Percentiles rank a stretch among this genome's conserved stretches.
phyloP scores from a whole-genome alignment of 768 basidiomycete species.

The Suillus cothurnatus region DNA sequence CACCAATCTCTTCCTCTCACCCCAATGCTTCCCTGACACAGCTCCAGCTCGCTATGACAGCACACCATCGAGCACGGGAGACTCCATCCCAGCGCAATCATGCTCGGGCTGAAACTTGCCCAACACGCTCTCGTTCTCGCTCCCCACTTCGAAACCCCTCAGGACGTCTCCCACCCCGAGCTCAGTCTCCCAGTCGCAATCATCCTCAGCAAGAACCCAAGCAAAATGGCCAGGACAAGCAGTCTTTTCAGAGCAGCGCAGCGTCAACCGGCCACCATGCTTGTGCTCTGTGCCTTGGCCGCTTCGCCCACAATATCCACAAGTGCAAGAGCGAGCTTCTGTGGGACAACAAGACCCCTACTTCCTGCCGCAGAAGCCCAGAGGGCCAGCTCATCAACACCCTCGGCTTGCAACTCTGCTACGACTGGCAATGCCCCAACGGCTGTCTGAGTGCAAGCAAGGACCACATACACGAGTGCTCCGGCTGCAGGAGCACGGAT shows the following conservation, averaged over 20 bases:
- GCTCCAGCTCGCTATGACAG: no score
- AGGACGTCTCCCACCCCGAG: rapidly evolving
- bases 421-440: no score
- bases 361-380: slow-evolving; percentile 18
- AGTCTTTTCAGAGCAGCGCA: background rate
- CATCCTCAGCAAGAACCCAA: background rate
- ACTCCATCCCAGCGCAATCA: no score
- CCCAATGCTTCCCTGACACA: no score
- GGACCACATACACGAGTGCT: slow-evolving; percentile 37
- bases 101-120: no score
- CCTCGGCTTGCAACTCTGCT: no score
- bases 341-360: slow-evolving; percentile 21
- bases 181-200: background rate
- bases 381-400: slow-evolving; percentile 21
- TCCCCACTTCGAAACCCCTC: background rate
- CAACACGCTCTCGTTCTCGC: background rate
- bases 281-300: slow-evolving; percentile 38
- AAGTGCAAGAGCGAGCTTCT: slow-evolving; percentile 20
- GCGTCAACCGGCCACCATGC: background rate
- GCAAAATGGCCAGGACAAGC: background rate
- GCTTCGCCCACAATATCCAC: slow-evolving; percentile 25
- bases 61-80: no score
- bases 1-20: no score
- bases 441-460: no score
- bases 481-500: slow-evolving; percentile 37